These are phyloP conservation scores for Euryodendron excelsum DNA, from an alignment of 148 eudicot species.

Conservation along the genomic window DNA sequence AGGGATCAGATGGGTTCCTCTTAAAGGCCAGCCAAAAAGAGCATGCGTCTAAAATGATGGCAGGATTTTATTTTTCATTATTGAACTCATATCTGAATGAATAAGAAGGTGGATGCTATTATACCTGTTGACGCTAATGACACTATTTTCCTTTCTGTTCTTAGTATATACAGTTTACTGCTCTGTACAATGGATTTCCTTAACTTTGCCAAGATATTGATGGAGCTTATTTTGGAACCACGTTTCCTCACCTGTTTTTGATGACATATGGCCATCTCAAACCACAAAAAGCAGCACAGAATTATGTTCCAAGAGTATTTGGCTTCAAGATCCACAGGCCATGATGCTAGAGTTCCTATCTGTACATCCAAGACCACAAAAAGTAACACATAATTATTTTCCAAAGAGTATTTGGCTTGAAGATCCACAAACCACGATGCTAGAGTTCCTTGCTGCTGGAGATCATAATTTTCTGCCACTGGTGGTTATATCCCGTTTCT, in stretches of 20 bases:
- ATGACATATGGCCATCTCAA: constrained; percentile 67
- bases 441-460: not conserved
- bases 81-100: not conserved
- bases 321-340: constrained; percentile 83
- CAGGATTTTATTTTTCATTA: not conserved
- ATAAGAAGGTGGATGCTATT: not conserved
- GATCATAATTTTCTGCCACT: not conserved
- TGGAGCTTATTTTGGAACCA: constrained; percentile 80
- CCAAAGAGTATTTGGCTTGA: constrained; percentile 76
- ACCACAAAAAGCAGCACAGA: constrained; percentile 56
- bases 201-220: constrained; percentile 56
- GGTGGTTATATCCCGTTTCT: constrained; percentile 5
- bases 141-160: not conserved
- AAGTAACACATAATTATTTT: constrained; percentile 53
- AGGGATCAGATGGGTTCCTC: not conserved
- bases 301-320: constrained; percentile 63
- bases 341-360: constrained; percentile 15
- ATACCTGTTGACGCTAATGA: too few species aligned
- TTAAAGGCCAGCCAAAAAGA: not conserved
- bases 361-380: constrained; percentile 61
- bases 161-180: not conserved
- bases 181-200: constrained; percentile 22
- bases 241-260: constrained; percentile 72
- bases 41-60: not conserved
- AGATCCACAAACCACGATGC: constrained; percentile 64